Conservation (phyloP, 2,329 filamentous ascomycete species). For the Hypoxylon sp. region DNA sequence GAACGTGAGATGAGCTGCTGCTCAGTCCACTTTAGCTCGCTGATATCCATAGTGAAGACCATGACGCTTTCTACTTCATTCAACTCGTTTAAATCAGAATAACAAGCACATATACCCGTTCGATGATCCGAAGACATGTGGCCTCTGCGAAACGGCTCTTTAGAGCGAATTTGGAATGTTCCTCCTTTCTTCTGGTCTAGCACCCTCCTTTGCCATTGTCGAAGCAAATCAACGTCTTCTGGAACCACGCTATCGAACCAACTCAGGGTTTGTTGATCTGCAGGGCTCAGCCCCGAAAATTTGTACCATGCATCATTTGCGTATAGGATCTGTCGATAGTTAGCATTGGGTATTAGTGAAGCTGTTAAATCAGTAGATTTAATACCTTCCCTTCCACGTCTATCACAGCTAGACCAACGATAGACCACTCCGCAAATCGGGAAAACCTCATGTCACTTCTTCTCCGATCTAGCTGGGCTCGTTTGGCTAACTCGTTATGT, state of each 20-base stretch:
- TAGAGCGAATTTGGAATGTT: slow-evolving; percentile 49
- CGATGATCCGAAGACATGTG: slow-evolving; percentile 47
- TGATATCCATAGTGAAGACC: slow-evolving; percentile 51
- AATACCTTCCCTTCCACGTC: slow-evolving; percentile 46
- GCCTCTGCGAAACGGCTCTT: slow-evolving; percentile 47
- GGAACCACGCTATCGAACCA: slow-evolving; percentile 46
- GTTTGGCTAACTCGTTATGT: slow-evolving; percentile 47
- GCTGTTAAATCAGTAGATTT: too few species aligned
- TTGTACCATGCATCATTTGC: slow-evolving; percentile 51
- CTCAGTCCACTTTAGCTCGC: slow-evolving; percentile 51
- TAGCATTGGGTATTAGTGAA: neutral
- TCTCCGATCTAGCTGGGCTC: slow-evolving; percentile 44
- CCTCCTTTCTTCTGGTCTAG: slow-evolving; percentile 46
- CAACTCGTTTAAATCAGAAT: slow-evolving; percentile 46
- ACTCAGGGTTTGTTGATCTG: slow-evolving; percentile 32
- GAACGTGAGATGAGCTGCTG: slow-evolving; percentile 48
- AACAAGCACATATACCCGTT: slow-evolving; percentile 50
- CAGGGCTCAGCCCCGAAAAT: slow-evolving; percentile 45
- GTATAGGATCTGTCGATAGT: slow-evolving; percentile 45
- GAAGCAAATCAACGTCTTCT: slow-evolving; percentile 46
- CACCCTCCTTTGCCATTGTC: slow-evolving; percentile 46
- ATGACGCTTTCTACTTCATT: slow-evolving; percentile 50
- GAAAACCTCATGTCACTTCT: slow-evolving; percentile 49
- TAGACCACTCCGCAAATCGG: slow-evolving; percentile 50
- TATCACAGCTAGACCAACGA: slow-evolving; percentile 48